Percentiles rank a stretch among this genome's conserved stretches.
phyloP scores from a whole-genome alignment of 2,329 filamentous ascomycete species.

The Coccinonectria pachysandricola region DNA sequence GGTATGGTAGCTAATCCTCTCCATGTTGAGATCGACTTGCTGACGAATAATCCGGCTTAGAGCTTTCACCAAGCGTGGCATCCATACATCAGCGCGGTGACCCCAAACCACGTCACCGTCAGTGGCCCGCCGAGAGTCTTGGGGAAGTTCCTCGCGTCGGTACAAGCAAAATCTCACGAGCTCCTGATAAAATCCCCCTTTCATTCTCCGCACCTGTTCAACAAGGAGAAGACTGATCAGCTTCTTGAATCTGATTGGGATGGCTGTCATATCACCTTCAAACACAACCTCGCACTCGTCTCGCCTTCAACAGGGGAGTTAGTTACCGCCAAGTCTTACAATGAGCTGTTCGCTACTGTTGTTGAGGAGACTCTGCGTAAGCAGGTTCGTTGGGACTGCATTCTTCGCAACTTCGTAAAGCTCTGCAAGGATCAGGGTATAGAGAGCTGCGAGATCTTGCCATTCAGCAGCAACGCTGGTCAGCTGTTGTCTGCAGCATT shows the following conservation, averaged over 20 bases:
- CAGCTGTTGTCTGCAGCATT: constrained; percentile 8
- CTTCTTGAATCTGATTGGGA: neutral
- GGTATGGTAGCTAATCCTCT: constrained; percentile 1
- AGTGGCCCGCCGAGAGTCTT: constrained; percentile 15
- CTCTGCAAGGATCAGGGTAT: neutral
- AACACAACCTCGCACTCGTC: too few relatives aligned
- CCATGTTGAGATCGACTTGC: neutral
- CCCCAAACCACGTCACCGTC: constrained; percentile 12
- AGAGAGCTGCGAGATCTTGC: constrained; percentile 4
- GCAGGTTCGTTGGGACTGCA: constrained; percentile 6
- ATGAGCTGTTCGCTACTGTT: constrained; percentile 1
- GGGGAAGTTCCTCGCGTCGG: constrained; percentile 5
- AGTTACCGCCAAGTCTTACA: constrained; percentile 1
- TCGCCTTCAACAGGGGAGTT: too few relatives aligned
- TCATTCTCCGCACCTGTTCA: constrained; percentile 15
- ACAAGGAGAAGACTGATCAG: constrained; percentile 1
- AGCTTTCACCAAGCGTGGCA: constrained; percentile 4
- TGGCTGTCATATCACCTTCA: too few relatives aligned
- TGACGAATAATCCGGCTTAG: constrained; percentile 1
- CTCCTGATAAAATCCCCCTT: constrained; percentile 16
- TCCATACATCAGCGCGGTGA: constrained; percentile 17
- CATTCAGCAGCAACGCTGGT: constrained; percentile 8
- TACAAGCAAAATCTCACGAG: constrained; percentile 7
- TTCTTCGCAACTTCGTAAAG: constrained; percentile 1
- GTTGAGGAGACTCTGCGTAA: constrained; percentile 5